Conservation (phyloP, 305 asterid species). For the Fraxinus paxiana region DNA sequence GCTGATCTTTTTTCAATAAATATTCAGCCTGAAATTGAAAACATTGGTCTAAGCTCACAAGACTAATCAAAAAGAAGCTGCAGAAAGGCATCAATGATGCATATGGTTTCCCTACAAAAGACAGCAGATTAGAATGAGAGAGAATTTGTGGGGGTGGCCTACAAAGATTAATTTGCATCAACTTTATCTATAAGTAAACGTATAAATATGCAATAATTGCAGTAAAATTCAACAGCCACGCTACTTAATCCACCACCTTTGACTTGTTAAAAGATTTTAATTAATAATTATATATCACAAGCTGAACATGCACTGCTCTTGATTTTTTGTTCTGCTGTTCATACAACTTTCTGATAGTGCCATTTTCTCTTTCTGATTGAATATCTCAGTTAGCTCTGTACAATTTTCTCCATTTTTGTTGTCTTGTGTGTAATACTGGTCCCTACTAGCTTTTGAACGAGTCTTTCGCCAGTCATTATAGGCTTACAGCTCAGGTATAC, state of each 20-base stretch:
- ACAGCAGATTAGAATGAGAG: slow-evolving; percentile 22
- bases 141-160: slow-evolving; percentile 26
- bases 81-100: slow-evolving; percentile 4
- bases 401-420: slow-evolving; percentile 11
- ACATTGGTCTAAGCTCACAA: neutral
- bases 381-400: neutral
- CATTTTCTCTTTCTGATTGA: neutral
- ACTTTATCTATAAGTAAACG: neutral
- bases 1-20: neutral
- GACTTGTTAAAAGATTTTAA: slow-evolving; percentile 17
- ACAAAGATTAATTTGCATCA: neutral
- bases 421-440: neutral
- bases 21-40: neutral
- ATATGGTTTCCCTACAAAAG: neutral
- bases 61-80: neutral
- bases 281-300: neutral
- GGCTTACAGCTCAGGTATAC: neutral
- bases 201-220: neutral
- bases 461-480: neutral
- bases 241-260: slow-evolving; percentile 16
- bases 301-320: slow-evolving; percentile 12
- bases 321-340: slow-evolving; percentile 30
- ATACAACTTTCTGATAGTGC: slow-evolving; percentile 26
- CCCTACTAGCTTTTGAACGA: neutral
- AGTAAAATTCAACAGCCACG: slow-evolving; percentile 12